These are phyloP conservation scores for Corynespora cassiicola DNA, from an alignment of 2,329 filamentous ascomycete species.

Conservation along the genomic window DNA sequence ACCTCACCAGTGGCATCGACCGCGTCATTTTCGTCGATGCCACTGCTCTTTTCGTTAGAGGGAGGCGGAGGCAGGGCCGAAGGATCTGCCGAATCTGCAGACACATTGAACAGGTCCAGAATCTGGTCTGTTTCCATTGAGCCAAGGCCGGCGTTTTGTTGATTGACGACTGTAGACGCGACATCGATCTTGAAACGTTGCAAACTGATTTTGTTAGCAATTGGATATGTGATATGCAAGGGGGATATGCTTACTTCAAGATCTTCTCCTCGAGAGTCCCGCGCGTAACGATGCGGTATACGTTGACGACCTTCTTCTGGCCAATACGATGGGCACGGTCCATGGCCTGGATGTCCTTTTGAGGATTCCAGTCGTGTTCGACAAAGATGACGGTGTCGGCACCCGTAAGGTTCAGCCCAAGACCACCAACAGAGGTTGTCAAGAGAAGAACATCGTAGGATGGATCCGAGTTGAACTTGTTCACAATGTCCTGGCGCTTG, in stretches of 20 bases:
- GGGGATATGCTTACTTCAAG: constrained; percentile 66
- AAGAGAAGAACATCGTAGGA: constrained; percentile 93
- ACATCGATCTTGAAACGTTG: constrained; percentile 99
- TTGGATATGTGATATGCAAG: neutral
- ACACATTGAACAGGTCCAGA: constrained; percentile 89
- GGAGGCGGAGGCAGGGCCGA: constrained; percentile 60
- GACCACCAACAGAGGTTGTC: constrained; percentile 92
- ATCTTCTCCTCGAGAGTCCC: constrained; percentile 99
- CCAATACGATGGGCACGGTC: constrained; percentile 97
- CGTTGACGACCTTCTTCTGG: constrained; percentile 99
- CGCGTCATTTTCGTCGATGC: constrained; percentile 86
- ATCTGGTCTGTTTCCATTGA: constrained; percentile 99
- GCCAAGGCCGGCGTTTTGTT: constrained; percentile 92
- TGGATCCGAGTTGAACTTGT: constrained; percentile 97
- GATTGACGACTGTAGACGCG: constrained; percentile 96
- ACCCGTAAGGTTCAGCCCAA: constrained; percentile 93
- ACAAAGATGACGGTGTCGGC: constrained; percentile 99
- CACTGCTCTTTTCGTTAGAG: constrained; percentile 69
- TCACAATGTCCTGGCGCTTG: constrained; percentile 96
- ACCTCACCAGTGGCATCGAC: constrained; percentile 83
- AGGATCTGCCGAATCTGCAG: constrained; percentile 58
- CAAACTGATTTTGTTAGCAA: constrained; percentile 62
- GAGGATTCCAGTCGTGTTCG: constrained; percentile 99
- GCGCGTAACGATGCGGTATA: constrained; percentile 94
- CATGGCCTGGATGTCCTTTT: constrained; percentile 99